Conservation (phyloP, 1,284 basidiomycete genomes). For the Athelia sp. region DNA sequence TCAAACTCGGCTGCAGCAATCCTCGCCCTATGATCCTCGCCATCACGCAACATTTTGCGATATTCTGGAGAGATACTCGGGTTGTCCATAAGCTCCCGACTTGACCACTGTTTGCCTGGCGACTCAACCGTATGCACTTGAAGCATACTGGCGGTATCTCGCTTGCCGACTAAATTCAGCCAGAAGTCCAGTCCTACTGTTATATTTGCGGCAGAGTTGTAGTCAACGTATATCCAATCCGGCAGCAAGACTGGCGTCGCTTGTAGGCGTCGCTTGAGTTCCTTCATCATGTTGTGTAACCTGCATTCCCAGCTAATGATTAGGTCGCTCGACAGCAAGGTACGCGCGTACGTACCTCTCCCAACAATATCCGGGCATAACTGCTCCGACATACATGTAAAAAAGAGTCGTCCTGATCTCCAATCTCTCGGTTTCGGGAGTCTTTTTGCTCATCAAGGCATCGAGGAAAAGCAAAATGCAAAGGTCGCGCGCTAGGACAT, state of each 20-base stretch:
- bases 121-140: neutral
- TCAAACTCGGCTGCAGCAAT: neutral
- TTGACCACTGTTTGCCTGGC: neutral
- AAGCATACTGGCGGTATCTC: neutral
- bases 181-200: neutral
- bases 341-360: conserved; percentile 5
- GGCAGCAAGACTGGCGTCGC: conserved; percentile 3
- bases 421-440: neutral
- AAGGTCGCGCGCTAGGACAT: conserved; percentile 18
- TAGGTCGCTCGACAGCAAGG: neutral
- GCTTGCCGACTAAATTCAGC: neutral
- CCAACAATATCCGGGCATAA: conserved; percentile 11
- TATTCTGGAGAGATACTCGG: neutral
- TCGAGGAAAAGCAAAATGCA: conserved; percentile 15
- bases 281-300: neutral
- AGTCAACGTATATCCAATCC: conserved; percentile 9
- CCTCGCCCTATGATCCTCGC: neutral
- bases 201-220: conserved; percentile 1
- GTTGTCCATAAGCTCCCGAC: conserved; percentile 1
- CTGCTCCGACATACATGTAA: conserved; percentile 6
- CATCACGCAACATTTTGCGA: neutral
- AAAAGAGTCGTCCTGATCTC: conserved; percentile 7
- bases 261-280: neutral
- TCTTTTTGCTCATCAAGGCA: conserved; percentile 5
- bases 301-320: neutral